These are phyloP conservation scores for Diaporthe citrichinensis DNA, from an alignment of 2,329 filamentous ascomycete genomes.

Conservation along the genomic window DNA sequence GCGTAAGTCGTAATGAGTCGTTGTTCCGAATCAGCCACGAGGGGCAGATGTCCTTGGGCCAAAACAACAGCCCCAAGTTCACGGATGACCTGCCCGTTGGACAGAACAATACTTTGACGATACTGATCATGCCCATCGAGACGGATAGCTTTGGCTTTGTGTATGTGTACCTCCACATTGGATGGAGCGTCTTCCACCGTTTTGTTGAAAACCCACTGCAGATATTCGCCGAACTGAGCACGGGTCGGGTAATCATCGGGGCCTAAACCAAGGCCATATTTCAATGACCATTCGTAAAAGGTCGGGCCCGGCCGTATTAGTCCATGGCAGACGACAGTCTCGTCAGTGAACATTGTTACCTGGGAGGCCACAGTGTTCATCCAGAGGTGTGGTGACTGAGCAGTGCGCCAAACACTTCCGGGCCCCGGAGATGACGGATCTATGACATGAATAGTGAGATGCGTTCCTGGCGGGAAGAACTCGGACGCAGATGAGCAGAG, in stretches of 20 bases:
- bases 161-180: neutral
- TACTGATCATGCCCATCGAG: neutral
- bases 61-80: neutral
- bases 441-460: conserved; percentile 1
- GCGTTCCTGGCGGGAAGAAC: neutral
- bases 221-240: conserved; percentile 36
- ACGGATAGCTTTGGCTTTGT: neutral
- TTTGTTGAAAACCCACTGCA: conserved; percentile 47
- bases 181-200: conserved; percentile 32
- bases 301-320: neutral
- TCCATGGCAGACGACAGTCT: neutral
- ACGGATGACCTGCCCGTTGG: conserved; percentile 1
- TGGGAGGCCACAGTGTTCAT: conserved; percentile 20
- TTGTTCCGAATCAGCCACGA: neutral
- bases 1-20: neutral
- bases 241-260: conserved; percentile 17
- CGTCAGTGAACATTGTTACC: conserved; percentile 12
- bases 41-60: conserved; percentile 12
- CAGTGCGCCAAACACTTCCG: conserved; percentile 7
- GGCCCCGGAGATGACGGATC: conserved; percentile 1
- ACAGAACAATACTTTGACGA: neutral
- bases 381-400: conserved; percentile 1
- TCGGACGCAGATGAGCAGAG: conserved; percentile 1
- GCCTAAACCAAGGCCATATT: neutral
- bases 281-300: conserved; percentile 12